Conservation (phyloP, 768 basidiomycete species). For the Mycena haematopus region DNA sequence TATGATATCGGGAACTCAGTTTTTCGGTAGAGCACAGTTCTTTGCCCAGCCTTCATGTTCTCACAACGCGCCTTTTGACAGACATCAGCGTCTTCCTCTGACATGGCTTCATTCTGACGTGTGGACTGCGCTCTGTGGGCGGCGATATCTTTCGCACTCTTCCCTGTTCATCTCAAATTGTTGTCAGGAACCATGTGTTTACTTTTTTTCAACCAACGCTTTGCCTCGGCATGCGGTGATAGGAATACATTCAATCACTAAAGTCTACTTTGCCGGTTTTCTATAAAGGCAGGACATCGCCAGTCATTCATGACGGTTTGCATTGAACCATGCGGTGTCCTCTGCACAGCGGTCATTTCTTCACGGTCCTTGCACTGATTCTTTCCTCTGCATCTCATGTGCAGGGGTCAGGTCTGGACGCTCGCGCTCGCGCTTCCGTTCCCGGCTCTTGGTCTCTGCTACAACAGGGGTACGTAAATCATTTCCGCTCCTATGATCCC, state of each 20-base stretch:
- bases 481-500: background rate
- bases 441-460: conserved; percentile 23
- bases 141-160: conserved; percentile 9
- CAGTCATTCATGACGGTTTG: background rate
- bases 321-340: conserved; percentile 7
- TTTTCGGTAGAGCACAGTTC: background rate
- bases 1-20: too few relatives aligned
- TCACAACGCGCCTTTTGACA: background rate
- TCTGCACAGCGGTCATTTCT: background rate
- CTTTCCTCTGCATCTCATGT: background rate
- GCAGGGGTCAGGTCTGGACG: background rate
- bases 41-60: background rate
- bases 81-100: background rate
- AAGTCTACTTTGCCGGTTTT: background rate
- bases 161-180: background rate
- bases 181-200: conserved; percentile 6
- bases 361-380: background rate
- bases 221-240: conserved; percentile 1
- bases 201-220: background rate
- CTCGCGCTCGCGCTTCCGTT: conserved; percentile 20
- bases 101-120: background rate
- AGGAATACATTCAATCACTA: background rate
- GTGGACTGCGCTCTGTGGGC: conserved; percentile 8
- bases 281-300: conserved; percentile 1
- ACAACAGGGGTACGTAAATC: conserved; percentile 15